Percentiles rank a stretch among this genome's conserved stretches.
Conservation (phyloP, 2,329 filamentous ascomycete genomes). For the Ramichloridium luteum region DNA sequence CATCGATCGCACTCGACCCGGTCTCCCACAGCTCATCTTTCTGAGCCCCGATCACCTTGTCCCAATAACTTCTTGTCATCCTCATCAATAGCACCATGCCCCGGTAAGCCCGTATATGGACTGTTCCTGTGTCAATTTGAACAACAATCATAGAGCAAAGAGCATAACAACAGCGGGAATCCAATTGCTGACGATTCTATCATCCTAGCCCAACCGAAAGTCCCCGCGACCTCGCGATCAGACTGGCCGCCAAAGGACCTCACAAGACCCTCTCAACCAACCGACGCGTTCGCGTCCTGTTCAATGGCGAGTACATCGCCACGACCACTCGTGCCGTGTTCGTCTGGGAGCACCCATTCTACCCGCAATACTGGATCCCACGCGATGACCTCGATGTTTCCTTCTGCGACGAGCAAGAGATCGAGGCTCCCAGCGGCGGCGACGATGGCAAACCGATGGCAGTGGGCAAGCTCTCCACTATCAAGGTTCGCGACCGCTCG, state of each 20-base stretch:
- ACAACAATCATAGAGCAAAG: no score
- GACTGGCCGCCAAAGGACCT: slow-evolving; percentile 30
- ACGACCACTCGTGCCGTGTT: slow-evolving; percentile 23
- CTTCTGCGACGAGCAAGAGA: slow-evolving; percentile 10
- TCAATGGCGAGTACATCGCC: slow-evolving; percentile 24
- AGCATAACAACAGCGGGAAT: no score
- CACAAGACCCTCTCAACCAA: slow-evolving; percentile 21
- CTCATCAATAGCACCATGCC: no score
- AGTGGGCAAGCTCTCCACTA: slow-evolving; percentile 16
- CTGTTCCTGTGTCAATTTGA: no score
- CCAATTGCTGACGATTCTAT: no score
- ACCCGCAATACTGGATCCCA: slow-evolving; percentile 29
- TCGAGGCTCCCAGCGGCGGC: slow-evolving; percentile 10
- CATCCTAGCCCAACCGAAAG: no score
- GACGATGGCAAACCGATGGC: no score
- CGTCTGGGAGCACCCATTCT: slow-evolving; percentile 35
- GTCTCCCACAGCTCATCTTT: no score
- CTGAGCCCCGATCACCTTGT: no score
- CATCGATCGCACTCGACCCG: no score
- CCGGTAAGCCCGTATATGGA: no score
- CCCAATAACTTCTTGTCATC: no score
- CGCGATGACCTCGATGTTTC: slow-evolving; percentile 8
- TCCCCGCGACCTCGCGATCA: slow-evolving; percentile 31
- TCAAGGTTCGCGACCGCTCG: slow-evolving; percentile 12
- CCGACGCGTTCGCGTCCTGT: slow-evolving; percentile 23